Conservation (phyloP, 1,139 yeast genomes). For the Suhomyces taliae region DNA sequence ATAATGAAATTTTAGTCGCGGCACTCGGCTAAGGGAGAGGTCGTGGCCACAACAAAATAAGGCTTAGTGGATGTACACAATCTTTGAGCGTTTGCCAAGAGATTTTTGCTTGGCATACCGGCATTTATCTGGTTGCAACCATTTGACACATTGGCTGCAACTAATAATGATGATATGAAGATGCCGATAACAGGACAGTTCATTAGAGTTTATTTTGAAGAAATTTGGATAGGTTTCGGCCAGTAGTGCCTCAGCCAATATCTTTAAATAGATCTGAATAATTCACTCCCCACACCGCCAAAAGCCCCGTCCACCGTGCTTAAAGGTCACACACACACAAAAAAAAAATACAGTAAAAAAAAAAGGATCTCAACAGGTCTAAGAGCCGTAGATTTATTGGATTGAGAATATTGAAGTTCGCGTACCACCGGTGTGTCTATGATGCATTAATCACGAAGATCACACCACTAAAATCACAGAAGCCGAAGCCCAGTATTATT, state of each 20-base stretch:
- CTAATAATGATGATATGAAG: not conserved
- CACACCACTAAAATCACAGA: no score
- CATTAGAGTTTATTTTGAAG: no score
- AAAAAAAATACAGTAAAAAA: not conserved
- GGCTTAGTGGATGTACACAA: no score
- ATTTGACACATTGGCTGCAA: constrained; percentile 9
- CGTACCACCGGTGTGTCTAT: no score
- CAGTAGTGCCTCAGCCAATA: not conserved
- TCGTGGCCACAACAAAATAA: no score
- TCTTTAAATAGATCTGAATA: not conserved
- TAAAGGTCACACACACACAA: not conserved
- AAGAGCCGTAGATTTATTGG: not conserved
- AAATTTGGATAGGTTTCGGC: no score
- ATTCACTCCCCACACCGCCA: not conserved
- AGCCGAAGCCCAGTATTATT: no score
- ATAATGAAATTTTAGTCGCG: no score
- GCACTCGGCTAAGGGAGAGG: no score
- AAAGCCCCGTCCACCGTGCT: not conserved
- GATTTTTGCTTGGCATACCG: constrained; percentile 4
- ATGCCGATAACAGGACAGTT: no score
- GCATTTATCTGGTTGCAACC: constrained; percentile 1
- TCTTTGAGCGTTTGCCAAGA: not conserved
- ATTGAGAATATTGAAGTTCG: no score
- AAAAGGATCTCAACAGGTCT: not conserved
- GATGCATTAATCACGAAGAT: no score